Conservation (phyloP, 192 early-diverging fungal genomes). For the Entomortierella parvispora region DNA sequence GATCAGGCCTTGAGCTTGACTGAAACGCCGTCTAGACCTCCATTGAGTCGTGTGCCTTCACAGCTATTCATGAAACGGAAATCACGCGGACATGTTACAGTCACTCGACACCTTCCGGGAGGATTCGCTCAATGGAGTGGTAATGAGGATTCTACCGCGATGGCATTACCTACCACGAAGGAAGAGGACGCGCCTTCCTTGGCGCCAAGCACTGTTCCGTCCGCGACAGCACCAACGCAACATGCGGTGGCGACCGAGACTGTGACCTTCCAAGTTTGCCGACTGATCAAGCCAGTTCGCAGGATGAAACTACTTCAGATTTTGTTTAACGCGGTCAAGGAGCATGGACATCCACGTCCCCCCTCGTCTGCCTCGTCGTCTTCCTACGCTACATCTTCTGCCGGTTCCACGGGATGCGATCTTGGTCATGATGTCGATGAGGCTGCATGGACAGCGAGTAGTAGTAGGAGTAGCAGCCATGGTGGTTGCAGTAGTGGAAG, state of each 20-base stretch:
- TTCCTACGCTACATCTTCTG: background rate
- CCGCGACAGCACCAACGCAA: no score
- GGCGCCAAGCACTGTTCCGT: no score
- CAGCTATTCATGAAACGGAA: constrained; percentile 47
- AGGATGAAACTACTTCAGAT: constrained; percentile 45
- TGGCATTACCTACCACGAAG: background rate
- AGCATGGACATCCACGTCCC: constrained; percentile 3
- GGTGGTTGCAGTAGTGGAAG: no score
- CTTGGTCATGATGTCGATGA: no score
- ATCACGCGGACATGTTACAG: constrained; percentile 18
- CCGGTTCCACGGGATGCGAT: background rate
- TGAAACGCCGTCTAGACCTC: background rate
- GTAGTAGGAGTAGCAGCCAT: no score
- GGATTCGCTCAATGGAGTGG: background rate
- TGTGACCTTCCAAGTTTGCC: constrained; percentile 31
- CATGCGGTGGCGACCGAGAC: background rate
- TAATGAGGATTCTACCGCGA: background rate
- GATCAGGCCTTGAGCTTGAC: no score
- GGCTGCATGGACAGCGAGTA: no score
- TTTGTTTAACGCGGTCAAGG: constrained; percentile 24
- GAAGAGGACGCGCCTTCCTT: no score
- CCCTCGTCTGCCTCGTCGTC: background rate
- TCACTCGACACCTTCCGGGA: constrained; percentile 1
- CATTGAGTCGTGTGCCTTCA: background rate
- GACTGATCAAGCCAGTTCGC: constrained; percentile 44